phyloP scores from a whole-genome alignment of 2,329 filamentous ascomycete species.

The Aspergillus tubingensis region DNA sequence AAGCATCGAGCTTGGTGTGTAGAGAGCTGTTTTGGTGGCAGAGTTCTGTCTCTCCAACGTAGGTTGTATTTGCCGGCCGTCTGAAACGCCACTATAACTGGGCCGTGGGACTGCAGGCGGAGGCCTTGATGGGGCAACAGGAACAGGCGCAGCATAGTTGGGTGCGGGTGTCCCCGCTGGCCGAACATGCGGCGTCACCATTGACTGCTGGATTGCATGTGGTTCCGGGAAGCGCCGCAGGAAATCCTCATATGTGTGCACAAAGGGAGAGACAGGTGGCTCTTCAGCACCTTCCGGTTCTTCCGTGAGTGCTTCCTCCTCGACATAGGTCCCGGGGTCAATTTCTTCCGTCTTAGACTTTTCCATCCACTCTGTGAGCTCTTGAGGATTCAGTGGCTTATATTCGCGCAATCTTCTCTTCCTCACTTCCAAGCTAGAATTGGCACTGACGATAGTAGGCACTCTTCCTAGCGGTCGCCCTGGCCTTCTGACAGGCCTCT shows the following conservation, averaged over 20 bases:
- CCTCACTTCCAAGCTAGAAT: slow-evolving; percentile 56
- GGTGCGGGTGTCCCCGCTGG: slow-evolving; percentile 31
- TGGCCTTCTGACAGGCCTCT: slow-evolving; percentile 38
- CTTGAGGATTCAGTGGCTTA: slow-evolving; percentile 75
- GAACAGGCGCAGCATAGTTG: slow-evolving; percentile 50
- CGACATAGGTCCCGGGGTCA: slow-evolving; percentile 41
- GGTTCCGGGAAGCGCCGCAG: slow-evolving; percentile 77
- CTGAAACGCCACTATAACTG: slow-evolving; percentile 80
- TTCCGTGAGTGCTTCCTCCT: slow-evolving; percentile 42
- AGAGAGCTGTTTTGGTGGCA: slow-evolving; percentile 46
- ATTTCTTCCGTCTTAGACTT: slow-evolving; percentile 69
- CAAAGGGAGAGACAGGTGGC: slow-evolving; percentile 52
- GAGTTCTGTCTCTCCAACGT: slow-evolving; percentile 49
- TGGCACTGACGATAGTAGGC: slow-evolving; percentile 53
- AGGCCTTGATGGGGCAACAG: slow-evolving; percentile 64
- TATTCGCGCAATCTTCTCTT: slow-evolving; percentile 61
- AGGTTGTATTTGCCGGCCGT: slow-evolving; percentile 54
- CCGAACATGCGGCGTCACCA: slow-evolving; percentile 48
- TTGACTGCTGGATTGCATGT: slow-evolving; percentile 59
- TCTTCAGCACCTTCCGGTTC: slow-evolving; percentile 50
- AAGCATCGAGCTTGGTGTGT: slow-evolving; percentile 44
- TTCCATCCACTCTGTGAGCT: slow-evolving; percentile 79
- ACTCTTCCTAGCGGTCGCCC: slow-evolving; percentile 55
- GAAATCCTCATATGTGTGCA: slow-evolving; percentile 80
- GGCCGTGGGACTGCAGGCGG: slow-evolving; percentile 66